phyloP scores from a whole-genome alignment of 768 basidiomycete genomes.

The Cystofilobasidium bisporidii region DNA sequence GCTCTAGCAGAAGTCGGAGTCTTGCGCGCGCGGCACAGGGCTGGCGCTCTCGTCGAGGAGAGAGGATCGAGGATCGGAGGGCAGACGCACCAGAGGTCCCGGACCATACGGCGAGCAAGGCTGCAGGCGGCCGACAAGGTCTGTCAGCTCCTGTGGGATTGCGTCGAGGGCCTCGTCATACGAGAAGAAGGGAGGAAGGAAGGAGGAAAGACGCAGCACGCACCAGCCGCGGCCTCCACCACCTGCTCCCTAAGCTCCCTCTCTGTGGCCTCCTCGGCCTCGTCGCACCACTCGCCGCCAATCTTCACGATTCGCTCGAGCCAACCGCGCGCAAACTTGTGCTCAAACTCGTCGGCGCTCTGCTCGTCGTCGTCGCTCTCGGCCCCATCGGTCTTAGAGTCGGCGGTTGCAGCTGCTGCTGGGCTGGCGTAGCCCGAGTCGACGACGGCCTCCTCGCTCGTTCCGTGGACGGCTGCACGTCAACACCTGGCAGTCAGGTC shows the following conservation, averaged over 20 bases:
- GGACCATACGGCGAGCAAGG: conserved; percentile 28
- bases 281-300: conserved; percentile 49
- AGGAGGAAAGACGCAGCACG: conserved; percentile 31
- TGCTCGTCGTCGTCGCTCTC: conserved; percentile 37
- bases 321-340: conserved; percentile 62
- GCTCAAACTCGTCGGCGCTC: conserved; percentile 52
- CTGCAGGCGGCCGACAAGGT: conserved; percentile 50
- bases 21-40: conserved; percentile 39
- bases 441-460: conserved; percentile 17
- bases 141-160: too few species aligned
- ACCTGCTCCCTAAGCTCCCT: conserved; percentile 45
- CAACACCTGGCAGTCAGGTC: neutral
- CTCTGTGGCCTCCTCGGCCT: conserved; percentile 32
- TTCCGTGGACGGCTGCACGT: conserved; percentile 22
- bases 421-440: conserved; percentile 50
- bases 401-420: conserved; percentile 33
- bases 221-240: conserved; percentile 52
- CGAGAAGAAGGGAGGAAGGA: too few species aligned
- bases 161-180: too few species aligned
- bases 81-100: conserved; percentile 22
- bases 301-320: conserved; percentile 58
- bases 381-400: conserved; percentile 48
- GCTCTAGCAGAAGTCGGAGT: too few species aligned
- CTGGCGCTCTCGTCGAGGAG: too few species aligned
- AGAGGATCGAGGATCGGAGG: neutral